Percentiles rank a stretch among this genome's conserved stretches.
These are phyloP conservation scores for Phaeotremella skinneri DNA, from an alignment of 768 basidiomycete genomes.

Conservation along the genomic window DNA sequence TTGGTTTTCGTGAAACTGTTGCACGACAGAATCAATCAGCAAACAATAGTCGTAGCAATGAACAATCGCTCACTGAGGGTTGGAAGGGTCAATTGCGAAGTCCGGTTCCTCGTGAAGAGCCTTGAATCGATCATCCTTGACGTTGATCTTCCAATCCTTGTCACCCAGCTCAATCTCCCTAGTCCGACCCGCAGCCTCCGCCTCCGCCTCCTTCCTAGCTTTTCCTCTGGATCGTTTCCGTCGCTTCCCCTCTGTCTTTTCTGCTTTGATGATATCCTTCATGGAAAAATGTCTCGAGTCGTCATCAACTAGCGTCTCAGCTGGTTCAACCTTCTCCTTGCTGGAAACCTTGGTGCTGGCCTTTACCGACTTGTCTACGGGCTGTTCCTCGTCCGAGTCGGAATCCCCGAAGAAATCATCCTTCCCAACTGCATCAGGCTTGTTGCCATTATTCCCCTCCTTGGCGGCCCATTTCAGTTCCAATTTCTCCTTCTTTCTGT, in stretches of 20 bases:
- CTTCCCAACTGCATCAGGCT: constrained; percentile 31
- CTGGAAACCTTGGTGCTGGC: constrained; percentile 52
- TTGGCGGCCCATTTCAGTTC: constrained; percentile 48
- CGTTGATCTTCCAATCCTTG: constrained; percentile 75
- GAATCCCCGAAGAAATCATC: constrained; percentile 76
- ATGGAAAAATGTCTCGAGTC: constrained; percentile 78
- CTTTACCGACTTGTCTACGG: constrained; percentile 28
- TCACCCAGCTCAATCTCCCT: constrained; percentile 61
- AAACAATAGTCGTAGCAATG: not conserved
- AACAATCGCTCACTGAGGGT: constrained; percentile 72
- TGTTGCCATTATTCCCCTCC: constrained; percentile 23
- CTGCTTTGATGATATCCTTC: constrained; percentile 80
- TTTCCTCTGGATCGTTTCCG: constrained; percentile 55
- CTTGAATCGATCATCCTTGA: constrained; percentile 83
- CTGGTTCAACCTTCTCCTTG: constrained; percentile 64
- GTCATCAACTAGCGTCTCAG: constrained; percentile 60
- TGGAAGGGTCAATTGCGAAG: constrained; percentile 92
- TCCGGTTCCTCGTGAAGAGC: constrained; percentile 82
- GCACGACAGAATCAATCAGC: constrained; percentile 12
- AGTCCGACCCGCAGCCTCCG: constrained; percentile 46
- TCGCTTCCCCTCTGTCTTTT: constrained; percentile 61
- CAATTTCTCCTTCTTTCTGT: constrained; percentile 71
- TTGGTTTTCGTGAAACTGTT: constrained; percentile 87
- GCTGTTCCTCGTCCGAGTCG: constrained; percentile 53
- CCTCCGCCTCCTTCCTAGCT: constrained; percentile 55